Conservation (phyloP, 2,329 filamentous ascomycete species). For the Nectriaceae sp. region DNA sequence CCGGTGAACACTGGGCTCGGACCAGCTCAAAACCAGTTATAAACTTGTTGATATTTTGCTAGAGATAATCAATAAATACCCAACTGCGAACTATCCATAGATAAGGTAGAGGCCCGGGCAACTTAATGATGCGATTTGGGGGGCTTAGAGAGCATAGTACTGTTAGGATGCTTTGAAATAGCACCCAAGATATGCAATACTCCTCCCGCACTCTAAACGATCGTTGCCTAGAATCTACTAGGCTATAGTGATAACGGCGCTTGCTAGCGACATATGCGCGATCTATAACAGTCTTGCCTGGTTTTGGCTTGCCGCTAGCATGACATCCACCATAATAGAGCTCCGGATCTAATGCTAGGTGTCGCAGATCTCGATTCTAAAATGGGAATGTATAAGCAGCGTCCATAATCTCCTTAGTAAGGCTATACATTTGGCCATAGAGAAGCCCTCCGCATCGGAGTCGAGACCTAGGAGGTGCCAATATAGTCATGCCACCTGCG, state of each 20-base stretch:
- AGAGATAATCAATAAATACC: constrained; percentile 6
- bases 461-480: constrained; percentile 2
- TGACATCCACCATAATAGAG: background rate
- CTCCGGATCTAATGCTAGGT: constrained; percentile 1
- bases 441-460: constrained; percentile 5
- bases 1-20: background rate
- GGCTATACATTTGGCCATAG: constrained; percentile 7
- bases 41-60: constrained; percentile 12
- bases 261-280: constrained; percentile 7
- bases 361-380: constrained; percentile 6
- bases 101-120: constrained; percentile 1
- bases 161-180: constrained; percentile 1
- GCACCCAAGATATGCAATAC: constrained; percentile 7
- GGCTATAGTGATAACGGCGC: constrained; percentile 6
- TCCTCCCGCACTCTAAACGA: constrained; percentile 5
- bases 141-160: constrained; percentile 1
- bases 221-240: constrained; percentile 5
- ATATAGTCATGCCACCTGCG: constrained; percentile 2
- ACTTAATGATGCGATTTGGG: background rate
- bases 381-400: constrained; percentile 8
- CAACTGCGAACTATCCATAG: constrained; percentile 4
- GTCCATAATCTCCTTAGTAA: constrained; percentile 9
- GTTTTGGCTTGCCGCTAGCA: background rate
- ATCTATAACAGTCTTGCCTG: background rate
- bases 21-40: constrained; percentile 3